phyloP scores from a whole-genome alignment of 345 rosid species.

The Microcos paniculata region DNA sequence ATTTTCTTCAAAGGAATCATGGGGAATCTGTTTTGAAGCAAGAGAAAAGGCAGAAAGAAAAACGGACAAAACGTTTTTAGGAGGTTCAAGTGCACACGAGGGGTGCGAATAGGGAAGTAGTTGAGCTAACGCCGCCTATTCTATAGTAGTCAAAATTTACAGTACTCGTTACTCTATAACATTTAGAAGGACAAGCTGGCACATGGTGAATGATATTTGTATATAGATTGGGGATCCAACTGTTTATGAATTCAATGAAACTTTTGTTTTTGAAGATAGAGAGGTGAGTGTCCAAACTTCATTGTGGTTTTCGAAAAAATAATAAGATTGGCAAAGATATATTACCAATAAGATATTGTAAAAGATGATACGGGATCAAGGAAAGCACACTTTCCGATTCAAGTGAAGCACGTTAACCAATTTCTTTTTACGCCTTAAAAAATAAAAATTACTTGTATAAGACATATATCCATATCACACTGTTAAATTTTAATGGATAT shows the following conservation, averaged over 20 bases:
- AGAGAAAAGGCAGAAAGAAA: neutral
- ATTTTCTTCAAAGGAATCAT: too few species aligned
- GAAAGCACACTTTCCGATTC: slow-evolving; percentile 10
- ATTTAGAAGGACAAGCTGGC: neutral
- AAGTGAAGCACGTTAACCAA: slow-evolving; percentile 7
- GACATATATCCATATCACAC: neutral
- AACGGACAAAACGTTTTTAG: neutral
- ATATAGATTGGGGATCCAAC: neutral
- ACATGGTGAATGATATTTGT: neutral
- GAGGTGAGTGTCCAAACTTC: neutral
- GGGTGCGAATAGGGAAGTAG: slow-evolving; percentile 10
- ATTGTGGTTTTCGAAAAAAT: neutral
- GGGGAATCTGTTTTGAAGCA: neutral
- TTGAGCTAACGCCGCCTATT: slow-evolving; percentile 9
- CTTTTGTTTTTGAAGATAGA: neutral
- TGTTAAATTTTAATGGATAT: neutral
- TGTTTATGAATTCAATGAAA: neutral
- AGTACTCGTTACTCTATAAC: neutral
- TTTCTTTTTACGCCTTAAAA: neutral
- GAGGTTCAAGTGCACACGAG: neutral
- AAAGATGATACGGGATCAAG: neutral
- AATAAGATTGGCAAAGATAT: slow-evolving; percentile 4
- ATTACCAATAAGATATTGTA: neutral
- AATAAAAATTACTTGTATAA: neutral
- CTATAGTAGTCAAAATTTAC: neutral